phyloP scores from a whole-genome alignment of 768 basidiomycete genomes.

The Clitopilus hobsonii region DNA sequence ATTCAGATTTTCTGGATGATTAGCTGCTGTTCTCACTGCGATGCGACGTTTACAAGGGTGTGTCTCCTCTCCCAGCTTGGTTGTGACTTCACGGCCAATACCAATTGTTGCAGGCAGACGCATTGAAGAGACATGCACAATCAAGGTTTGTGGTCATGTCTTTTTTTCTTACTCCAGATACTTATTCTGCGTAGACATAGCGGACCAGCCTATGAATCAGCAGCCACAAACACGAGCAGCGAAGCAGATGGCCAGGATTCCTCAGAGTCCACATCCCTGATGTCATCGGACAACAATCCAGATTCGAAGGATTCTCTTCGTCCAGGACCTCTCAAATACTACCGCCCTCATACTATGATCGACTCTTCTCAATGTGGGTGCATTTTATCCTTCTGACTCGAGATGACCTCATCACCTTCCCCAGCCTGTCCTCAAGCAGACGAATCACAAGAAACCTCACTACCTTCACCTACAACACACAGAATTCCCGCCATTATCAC shows the following conservation, averaged over 20 bases:
- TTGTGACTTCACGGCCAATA: neutral
- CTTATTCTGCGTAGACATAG: constrained; percentile 70
- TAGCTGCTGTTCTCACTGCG: constrained; percentile 76
- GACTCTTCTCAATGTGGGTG: constrained; percentile 10
- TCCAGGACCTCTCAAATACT: neutral
- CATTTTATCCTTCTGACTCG: neutral
- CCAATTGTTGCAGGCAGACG: constrained; percentile 56
- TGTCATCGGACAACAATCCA: neutral
- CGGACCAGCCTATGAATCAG: too few species aligned
- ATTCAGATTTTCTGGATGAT: constrained; percentile 8
- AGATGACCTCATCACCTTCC: neutral
- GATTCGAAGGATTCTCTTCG: neutral
- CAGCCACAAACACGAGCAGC: too few species aligned
- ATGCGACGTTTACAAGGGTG: constrained; percentile 76
- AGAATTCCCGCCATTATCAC: constrained; percentile 12
- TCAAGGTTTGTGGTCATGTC: constrained; percentile 60
- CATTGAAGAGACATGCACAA: constrained; percentile 74
- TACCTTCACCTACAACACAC: constrained; percentile 13
- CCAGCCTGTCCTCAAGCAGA: neutral
- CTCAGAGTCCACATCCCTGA: neutral
- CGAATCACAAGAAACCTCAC: neutral
- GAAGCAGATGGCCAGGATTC: constrained; percentile 2
- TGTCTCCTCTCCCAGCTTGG: constrained; percentile 20
- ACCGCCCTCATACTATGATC: neutral
- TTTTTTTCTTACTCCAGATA: too few species aligned